Percentiles rank a stretch among this genome's conserved stretches.
These are phyloP conservation scores for Trichoderma aggressivum DNA, from an alignment of 2,329 filamentous ascomycete species.

Conservation along the genomic window DNA sequence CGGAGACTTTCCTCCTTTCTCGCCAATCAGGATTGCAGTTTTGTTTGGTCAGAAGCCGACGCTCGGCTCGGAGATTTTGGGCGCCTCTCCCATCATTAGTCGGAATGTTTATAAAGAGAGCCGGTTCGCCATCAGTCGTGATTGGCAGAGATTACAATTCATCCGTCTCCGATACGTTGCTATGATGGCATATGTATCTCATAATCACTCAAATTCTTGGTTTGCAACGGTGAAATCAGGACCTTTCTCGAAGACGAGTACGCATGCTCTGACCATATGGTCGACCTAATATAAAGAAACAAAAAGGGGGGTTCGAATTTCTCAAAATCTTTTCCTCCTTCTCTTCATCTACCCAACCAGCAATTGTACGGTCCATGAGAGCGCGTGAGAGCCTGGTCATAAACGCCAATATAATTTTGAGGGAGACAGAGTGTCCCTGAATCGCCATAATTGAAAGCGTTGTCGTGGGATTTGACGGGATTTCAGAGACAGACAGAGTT, in stretches of 20 bases:
- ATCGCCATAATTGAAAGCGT: too few relatives aligned
- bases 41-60: not conserved
- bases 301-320: too few relatives aligned
- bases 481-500: too few relatives aligned
- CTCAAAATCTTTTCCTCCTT: too few relatives aligned
- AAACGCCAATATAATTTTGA: too few relatives aligned
- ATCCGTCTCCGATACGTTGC: not conserved
- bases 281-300: not conserved
- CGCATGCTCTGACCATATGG: not conserved
- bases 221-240: not conserved
- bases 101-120: not conserved
- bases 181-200: not conserved
- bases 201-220: not conserved
- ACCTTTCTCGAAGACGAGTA: not conserved
- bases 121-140: not conserved
- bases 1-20: not conserved
- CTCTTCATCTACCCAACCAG: too few relatives aligned
- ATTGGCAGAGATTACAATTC: not conserved
- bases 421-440: too few relatives aligned
- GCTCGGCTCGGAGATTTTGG: not conserved
- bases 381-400: too few relatives aligned
- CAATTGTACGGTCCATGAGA: too few relatives aligned
- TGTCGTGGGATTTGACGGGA: too few relatives aligned
- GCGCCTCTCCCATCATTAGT: not conserved
- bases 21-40: not conserved